Evolutionary conservation across 2,329 filamentous ascomycete species (phyloP), one percentile per base, ranked within the genome.

Genomic region (Pseudopyricularia cyperi): DNA sequence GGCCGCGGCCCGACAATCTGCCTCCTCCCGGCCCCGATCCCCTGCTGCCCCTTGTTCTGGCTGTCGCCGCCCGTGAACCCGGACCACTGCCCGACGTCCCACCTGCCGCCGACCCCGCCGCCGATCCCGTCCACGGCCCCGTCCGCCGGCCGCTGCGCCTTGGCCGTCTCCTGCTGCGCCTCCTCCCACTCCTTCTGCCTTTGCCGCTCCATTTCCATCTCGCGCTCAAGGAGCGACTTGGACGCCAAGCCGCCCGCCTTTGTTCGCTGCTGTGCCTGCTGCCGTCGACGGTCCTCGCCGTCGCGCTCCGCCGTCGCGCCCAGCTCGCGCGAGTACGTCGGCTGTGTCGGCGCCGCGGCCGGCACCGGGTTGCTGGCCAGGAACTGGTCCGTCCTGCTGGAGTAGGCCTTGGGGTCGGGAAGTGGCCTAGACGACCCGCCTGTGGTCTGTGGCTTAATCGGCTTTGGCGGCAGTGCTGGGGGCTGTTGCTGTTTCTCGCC

Each of bases 161-260:
- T 74, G 22, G 79, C 76, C 17, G 80, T 77, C 57, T 78, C 79
- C 60, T 80, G 73, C 66, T 91, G 87, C 1, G 80, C 72, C 56
- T 86, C 80, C 64, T 93, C 87, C 87, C 87, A 90, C 63, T 90
- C 86, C 52, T 74, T 76, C 67, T 90, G 86, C 14, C 85, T 73
- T 68, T 88, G 79, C 8, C 86, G 74, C 66, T 90, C 86, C 63
- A 84, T 73, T 64, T 90, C 85, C 83, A 89, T 89, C 66, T 90
- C 86, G 28, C 83, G 79, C 67, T 89, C 86, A 1, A 89, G 75
- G 9, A 89, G 72, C 0, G 82, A 85, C 68, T 84, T 86, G 57
- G 75, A 75, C 1, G 80, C 80, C 76, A 76, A 80, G 0, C 50
- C 80, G 28, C 71, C 76, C 1, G 80, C 77, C 63, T 80, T 81